Evolutionary conservation across 108 stramenopile genomes (phyloP).

Genomic region (Nannochloropsis salina): DNA sequence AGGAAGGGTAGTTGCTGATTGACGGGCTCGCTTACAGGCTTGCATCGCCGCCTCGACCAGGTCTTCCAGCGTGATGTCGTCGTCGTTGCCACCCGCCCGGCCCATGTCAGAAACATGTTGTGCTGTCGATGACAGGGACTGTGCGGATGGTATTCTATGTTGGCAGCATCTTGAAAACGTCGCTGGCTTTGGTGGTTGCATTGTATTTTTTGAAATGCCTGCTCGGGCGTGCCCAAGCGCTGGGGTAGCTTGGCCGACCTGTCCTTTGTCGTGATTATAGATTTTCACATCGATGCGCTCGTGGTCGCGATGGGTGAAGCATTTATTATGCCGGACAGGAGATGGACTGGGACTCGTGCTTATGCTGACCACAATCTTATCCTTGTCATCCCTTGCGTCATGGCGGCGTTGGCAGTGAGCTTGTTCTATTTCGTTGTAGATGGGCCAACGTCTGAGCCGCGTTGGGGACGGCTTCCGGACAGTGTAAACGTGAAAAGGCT

Average conservation of each 20-base stretch:
- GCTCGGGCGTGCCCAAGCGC: background rate
- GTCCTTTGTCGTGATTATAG: background rate
- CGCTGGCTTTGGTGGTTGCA: too few species aligned
- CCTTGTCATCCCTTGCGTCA: background rate
- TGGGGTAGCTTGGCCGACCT: background rate
- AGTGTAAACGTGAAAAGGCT: background rate
- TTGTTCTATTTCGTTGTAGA: background rate
- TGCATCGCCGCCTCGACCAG: background rate
- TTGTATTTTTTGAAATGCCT: too few species aligned
- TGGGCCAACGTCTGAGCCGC: background rate
- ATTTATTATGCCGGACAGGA: background rate
- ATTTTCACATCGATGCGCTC: background rate
- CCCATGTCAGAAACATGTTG: background rate
- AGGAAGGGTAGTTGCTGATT: background rate
- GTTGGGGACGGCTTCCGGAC: constrained; percentile 3
- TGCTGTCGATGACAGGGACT: background rate
- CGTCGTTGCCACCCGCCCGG: background rate
- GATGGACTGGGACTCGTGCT: background rate
- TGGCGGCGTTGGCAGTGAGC: background rate
- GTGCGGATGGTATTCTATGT: too few species aligned
- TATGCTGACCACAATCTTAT: background rate
- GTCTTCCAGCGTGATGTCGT: background rate
- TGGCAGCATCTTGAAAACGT: too few species aligned
- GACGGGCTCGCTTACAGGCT: background rate
- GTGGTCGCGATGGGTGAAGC: background rate